Conservation (phyloP, 768 basidiomycete genomes). For the Cubamyces sp. region DNA sequence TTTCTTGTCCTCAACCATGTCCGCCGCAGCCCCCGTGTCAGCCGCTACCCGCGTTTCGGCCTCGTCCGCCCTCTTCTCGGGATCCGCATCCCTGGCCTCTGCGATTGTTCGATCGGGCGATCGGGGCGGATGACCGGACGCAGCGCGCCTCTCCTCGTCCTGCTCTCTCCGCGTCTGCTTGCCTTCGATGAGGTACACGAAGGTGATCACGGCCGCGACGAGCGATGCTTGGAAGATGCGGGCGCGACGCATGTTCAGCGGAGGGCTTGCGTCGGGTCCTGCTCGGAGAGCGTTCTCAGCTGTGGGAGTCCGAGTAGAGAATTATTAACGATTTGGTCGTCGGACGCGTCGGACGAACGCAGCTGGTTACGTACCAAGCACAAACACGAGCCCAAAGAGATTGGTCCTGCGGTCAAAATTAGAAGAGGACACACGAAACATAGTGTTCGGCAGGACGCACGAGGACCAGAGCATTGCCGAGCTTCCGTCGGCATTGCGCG, state of each 20-base stretch:
- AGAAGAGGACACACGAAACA: not conserved
- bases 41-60: too few species aligned
- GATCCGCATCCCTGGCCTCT: conserved; percentile 6
- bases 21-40: not conserved
- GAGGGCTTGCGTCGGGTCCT: conserved; percentile 60
- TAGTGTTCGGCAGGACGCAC: conserved; percentile 43
- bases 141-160: conserved; percentile 47
- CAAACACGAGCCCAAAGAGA: conserved; percentile 60
- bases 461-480: conserved; percentile 77
- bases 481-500: conserved; percentile 78
- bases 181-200: conserved; percentile 59
- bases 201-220: conserved; percentile 42
- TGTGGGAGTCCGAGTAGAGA: conserved; percentile 31
- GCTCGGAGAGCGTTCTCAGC: conserved; percentile 73
- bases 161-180: conserved; percentile 62
- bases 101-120: not conserved
- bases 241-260: conserved; percentile 70
- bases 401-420: conserved; percentile 55
- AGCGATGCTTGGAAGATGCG: conserved; percentile 68
- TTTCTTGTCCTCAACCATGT: not conserved
- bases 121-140: not conserved
- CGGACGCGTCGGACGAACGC: too few species aligned
- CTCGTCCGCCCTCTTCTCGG: not conserved
- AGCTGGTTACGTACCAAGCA: conserved; percentile 52
- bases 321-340: not conserved